Base-by-base conservation (phyloP, 2,329 filamentous ascomycete species). In the Hysterium pulicare region DNA sequence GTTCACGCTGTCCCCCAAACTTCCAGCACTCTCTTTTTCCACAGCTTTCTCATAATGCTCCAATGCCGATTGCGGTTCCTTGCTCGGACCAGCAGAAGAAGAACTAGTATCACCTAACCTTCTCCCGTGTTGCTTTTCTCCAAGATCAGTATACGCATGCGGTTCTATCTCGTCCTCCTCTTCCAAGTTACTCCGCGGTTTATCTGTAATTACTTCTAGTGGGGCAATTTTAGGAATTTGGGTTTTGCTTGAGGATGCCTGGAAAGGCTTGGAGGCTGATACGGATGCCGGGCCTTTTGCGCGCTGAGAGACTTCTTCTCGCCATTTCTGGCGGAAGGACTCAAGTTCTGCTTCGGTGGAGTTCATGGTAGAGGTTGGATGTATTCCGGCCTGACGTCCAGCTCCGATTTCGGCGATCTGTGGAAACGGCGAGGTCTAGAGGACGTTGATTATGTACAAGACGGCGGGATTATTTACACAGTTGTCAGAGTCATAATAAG, bases 41-140 rank as follows among this genome's bases (percentile, higher is more conserved):
- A 95, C 90, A 3, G 91, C 93, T 61, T 81, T 82, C 64, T 97
- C 93, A 58, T 93, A 97, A 65, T 95, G 87, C 55, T 97, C 93
- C 13, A 98, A 70, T 1, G 93, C 93, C 9, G 90, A 87, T 17
- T 74, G 72, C 4, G 86, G 86, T 53, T 85, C 78, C 45, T 62
- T 51, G 15, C 49, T 59, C 17, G 47, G 50, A 9, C 52, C 36
- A 4, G 53, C 46, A 3, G 61, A 51, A 42, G 58, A 46, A 47
- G 63, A 53, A 47, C 70, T 55, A 66, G 67, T 64, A 40, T 72
- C 70, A 51, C 68, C 70, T 33, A 74, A 55, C 44, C 61, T 66
- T 38, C 71, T 55, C 17, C 66, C 66, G 40, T 70, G 67, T 35
- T 73, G 67, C 51, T 69, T 71, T 46, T 73, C 67, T 7, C 70